Percentiles rank a stretch among this genome's conserved stretches.
These are phyloP conservation scores for Thermochaetoides dissita DNA, from an alignment of 2,329 filamentous ascomycete genomes.

Conservation along the genomic window DNA sequence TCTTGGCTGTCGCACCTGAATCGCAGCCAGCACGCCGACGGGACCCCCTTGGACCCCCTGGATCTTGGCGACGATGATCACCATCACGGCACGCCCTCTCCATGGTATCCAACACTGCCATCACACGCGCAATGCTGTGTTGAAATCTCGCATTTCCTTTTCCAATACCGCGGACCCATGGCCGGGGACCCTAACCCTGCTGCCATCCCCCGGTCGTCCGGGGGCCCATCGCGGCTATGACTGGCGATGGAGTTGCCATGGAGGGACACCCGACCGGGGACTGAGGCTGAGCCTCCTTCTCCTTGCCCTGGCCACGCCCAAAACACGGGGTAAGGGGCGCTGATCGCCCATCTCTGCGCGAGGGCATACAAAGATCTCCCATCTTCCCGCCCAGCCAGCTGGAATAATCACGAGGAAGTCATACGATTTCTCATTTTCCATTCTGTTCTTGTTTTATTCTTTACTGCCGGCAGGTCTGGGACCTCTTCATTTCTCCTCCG, in stretches of 20 bases:
- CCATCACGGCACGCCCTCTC: too few species aligned
- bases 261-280: too few species aligned
- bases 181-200: too few species aligned
- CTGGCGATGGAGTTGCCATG: too few species aligned
- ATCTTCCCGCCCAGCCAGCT: constrained; percentile 2
- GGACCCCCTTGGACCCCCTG: not conserved
- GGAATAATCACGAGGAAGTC: constrained; percentile 2
- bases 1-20: constrained; percentile 5
- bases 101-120: too few species aligned
- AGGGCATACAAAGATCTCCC: constrained; percentile 8
- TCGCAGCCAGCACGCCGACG: not conserved
- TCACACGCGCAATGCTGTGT: too few species aligned
- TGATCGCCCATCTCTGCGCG: not conserved
- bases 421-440: constrained; percentile 3
- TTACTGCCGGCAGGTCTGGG: constrained; percentile 10
- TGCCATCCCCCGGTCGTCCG: too few species aligned
- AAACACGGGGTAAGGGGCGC: constrained; percentile 6
- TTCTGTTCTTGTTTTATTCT: constrained; percentile 4
- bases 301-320: constrained; percentile 1
- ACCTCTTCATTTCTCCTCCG: constrained; percentile 5
- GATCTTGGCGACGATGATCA: not conserved
- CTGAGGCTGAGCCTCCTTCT: too few species aligned
- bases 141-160: too few species aligned
- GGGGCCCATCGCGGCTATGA: too few species aligned
- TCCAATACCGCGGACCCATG: too few species aligned